A percentile compares a stretch with the other conserved stretches of the same genome.
Evolutionary conservation across 805 yeast species (phyloP).

Genomic region (Yarrowia porcina): DNA sequence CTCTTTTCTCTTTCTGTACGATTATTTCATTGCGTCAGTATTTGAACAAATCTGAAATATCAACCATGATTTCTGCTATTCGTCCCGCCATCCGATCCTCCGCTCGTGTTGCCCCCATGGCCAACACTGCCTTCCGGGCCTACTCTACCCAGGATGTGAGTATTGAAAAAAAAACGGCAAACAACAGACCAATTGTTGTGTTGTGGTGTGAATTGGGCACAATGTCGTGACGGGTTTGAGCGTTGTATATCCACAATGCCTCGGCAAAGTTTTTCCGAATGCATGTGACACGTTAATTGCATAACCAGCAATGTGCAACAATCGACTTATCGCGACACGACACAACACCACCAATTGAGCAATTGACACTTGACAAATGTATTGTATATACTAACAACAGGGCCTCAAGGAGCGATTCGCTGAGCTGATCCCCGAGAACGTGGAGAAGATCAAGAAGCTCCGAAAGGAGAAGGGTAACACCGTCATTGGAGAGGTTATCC

Average conservation of each 20-base stretch:
- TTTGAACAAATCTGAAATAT: conserved; percentile 25
- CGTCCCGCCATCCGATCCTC: conserved; percentile 26
- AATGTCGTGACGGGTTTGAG: too few species aligned
- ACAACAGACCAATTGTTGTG: too few species aligned
- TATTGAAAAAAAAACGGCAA: too few species aligned
- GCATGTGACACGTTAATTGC: conserved; percentile 6
- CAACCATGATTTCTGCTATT: conserved; percentile 25
- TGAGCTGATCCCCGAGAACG: conserved; percentile 85
- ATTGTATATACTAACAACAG: conserved; percentile 28
- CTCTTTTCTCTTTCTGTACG: conserved; percentile 17
- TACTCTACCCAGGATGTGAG: conserved; percentile 26
- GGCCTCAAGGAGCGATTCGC: conserved; percentile 92
- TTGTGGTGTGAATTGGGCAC: too few species aligned
- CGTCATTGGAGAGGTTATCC: conserved; percentile 68
- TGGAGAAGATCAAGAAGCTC: conserved; percentile 83
- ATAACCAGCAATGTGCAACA: not conserved
- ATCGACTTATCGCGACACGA: not conserved
- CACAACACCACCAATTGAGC: not conserved
- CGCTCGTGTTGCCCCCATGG: conserved; percentile 18
- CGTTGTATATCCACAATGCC: too few species aligned
- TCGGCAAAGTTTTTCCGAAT: conserved; percentile 25
- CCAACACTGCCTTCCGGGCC: conserved; percentile 26
- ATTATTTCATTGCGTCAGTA: conserved; percentile 25
- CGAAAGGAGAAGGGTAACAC: conserved; percentile 83
- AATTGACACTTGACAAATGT: not conserved